Base-by-base conservation (phyloP, 2,329 filamentous ascomycete genomes). In the Aspergillus brasiliensis region DNA sequence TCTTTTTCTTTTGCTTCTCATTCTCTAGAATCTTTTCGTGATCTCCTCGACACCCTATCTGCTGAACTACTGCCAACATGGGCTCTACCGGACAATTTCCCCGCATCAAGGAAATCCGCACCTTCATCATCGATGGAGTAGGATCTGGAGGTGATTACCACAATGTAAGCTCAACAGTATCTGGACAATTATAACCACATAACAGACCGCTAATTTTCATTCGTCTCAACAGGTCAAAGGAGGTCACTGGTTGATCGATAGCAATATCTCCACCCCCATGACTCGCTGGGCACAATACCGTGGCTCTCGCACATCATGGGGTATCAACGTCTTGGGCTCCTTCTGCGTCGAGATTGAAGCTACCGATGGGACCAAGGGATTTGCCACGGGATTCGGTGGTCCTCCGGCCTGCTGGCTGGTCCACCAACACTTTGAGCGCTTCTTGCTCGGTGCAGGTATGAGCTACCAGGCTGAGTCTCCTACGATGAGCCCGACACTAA, bases 391-490 rank as follows among this genome's bases (percentile, higher is more conserved):
- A 15, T 97, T 97, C 73, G 93, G 93, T 74, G 93, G 93, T 1
- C 93, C 93, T 15, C 93, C 93, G 34, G 93, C 91, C 38, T 97
- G 93, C 80, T 97, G 93, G 93, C 85, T 97, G 54, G 90, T 95
- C 44, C 90, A 94, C 72, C 90, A 96, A 77, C 93, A 97, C 79
- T 97, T 97, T 75, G 90, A 95, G 77, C 86, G 93, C 63, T 97
- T 97, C 83, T 80, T 97, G 62, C 84, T 97, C 67, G 92, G 92
- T 44, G 88, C 91, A 69, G 84, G 84, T 86, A 71, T 64, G 77
- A 59, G 11, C 34, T 15, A 25, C 21, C 7, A 15, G 5, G 5
- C 3, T 31, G n/a, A 15, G n/a, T 10, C 2, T 25, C 13, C 25
- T 19, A n/a, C 1, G 13, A 47, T 5, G 10, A 42, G 8, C 23